These are phyloP conservation scores for Tricholoma furcatifolium DNA, from an alignment of 768 basidiomycete species.

Conservation along the genomic window DNA sequence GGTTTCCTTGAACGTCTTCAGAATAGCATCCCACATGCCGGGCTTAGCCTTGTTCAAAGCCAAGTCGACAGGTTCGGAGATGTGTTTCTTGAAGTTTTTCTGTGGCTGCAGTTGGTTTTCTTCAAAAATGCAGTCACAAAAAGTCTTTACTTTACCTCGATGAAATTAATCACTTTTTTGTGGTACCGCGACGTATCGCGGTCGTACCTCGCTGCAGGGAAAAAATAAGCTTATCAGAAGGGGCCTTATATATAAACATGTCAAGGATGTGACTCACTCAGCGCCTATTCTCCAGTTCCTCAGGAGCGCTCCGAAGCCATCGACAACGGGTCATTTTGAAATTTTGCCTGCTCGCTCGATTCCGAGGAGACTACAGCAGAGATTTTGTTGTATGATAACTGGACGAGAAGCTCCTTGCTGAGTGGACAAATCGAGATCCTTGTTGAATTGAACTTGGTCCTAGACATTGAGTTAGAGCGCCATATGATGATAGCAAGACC, in stretches of 20 bases:
- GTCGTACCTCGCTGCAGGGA: slow-evolving; percentile 76
- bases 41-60: slow-evolving; percentile 72
- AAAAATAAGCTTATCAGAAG: background rate
- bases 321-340: slow-evolving; percentile 82
- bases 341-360: slow-evolving; percentile 82
- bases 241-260: background rate
- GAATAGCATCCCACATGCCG: slow-evolving; percentile 91
- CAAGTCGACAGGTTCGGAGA: slow-evolving; percentile 91
- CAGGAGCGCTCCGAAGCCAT: slow-evolving; percentile 85
- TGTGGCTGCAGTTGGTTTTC: slow-evolving; percentile 26
- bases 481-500: background rate
- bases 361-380: slow-evolving; percentile 73
- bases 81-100: slow-evolving; percentile 87
- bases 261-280: slow-evolving; percentile 54
- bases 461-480: slow-evolving; percentile 25
- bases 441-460: slow-evolving; percentile 98
- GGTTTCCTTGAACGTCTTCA: slow-evolving; percentile 68
- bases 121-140: background rate
- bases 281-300: slow-evolving; percentile 72
- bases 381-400: slow-evolving; percentile 99
- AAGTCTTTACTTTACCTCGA: slow-evolving; percentile 66
- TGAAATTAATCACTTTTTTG: slow-evolving; percentile 95
- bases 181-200: slow-evolving; percentile 97
- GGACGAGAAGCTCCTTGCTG: slow-evolving; percentile 97
- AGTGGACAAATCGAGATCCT: slow-evolving; percentile 95